Conservation (phyloP, 169 alveolate genomes). For the Theileria sp. region DNA sequence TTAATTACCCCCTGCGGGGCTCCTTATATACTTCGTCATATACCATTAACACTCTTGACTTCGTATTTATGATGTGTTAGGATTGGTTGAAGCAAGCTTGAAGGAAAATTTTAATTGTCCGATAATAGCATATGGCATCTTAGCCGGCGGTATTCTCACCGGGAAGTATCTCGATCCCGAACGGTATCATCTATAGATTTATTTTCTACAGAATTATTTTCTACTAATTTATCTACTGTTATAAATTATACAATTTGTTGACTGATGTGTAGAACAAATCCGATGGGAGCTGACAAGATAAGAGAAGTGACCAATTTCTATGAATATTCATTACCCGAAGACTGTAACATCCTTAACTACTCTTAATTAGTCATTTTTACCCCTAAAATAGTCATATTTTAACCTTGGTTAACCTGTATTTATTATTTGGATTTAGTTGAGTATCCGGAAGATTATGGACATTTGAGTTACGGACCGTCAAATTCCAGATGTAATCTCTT, state of each 20-base stretch:
- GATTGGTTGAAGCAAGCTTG: slow-evolving; percentile 74
- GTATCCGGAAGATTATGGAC: slow-evolving; percentile 81
- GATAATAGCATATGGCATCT: slow-evolving; percentile 78
- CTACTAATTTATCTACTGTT: not conserved
- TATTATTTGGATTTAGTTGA: slow-evolving; percentile 56
- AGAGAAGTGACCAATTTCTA: slow-evolving; percentile 33
- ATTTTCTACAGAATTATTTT: no score
- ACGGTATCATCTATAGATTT: slow-evolving; percentile 33
- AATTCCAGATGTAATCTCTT: slow-evolving; percentile 79
- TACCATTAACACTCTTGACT: not conserved
- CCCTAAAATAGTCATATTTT: slow-evolving; percentile 11
- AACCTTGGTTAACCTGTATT: no score
- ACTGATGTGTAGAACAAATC: slow-evolving; percentile 46
- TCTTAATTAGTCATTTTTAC: slow-evolving; percentile 3
- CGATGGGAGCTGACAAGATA: slow-evolving; percentile 73
- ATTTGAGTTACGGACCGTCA: slow-evolving; percentile 78
- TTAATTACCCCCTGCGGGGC: no score
- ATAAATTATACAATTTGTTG: not conserved
- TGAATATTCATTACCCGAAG: slow-evolving; percentile 12
- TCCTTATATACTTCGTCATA: no score
- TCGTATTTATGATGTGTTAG: slow-evolving; percentile 25
- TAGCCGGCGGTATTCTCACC: slow-evolving; percentile 85
- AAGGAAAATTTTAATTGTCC: slow-evolving; percentile 75
- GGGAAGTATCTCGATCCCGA: slow-evolving; percentile 85
- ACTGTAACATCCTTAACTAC: slow-evolving; percentile 41